Evolutionary conservation across 768 basidiomycete species (phyloP).

Genomic region (Mrakia hoshinonis): DNA sequence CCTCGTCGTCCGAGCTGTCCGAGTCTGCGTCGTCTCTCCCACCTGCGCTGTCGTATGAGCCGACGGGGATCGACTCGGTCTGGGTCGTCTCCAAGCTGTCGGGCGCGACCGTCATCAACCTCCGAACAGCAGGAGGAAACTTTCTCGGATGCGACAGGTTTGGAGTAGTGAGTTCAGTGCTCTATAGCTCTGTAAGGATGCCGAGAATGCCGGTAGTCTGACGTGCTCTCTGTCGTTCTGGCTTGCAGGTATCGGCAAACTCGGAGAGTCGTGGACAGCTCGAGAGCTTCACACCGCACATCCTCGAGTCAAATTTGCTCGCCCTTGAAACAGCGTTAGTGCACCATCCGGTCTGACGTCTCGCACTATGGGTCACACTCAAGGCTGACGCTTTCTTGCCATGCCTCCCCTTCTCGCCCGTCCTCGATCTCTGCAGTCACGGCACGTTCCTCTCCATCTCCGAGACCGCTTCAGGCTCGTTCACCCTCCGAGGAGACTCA

Average conservation of each 20-base stretch:
- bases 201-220: not conserved
- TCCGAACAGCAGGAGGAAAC: conserved; percentile 69
- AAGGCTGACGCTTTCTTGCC: no score
- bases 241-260: conserved; percentile 18
- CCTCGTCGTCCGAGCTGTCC: not conserved
- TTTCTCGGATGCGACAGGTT: conserved; percentile 81
- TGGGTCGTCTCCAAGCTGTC: conserved; percentile 85
- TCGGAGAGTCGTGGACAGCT: conserved; percentile 78
- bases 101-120: conserved; percentile 71
- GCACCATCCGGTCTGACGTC: not conserved
- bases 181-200: no score
- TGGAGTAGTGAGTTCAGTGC: conserved; percentile 70
- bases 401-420: no score
- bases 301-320: conserved; percentile 55
- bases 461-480: conserved; percentile 71
- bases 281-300: conserved; percentile 78
- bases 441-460: conserved; percentile 80
- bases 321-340: conserved; percentile 28
- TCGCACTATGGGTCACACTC: no score
- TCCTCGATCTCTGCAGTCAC: conserved; percentile 59
- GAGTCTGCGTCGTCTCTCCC: not conserved
- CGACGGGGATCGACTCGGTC: conserved; percentile 75
- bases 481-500: conserved; percentile 72
- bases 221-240: not conserved
- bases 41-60: conserved; percentile 40